Conservation (phyloP, 1,284 basidiomycete species). For the Marasmius tenuissimus region DNA sequence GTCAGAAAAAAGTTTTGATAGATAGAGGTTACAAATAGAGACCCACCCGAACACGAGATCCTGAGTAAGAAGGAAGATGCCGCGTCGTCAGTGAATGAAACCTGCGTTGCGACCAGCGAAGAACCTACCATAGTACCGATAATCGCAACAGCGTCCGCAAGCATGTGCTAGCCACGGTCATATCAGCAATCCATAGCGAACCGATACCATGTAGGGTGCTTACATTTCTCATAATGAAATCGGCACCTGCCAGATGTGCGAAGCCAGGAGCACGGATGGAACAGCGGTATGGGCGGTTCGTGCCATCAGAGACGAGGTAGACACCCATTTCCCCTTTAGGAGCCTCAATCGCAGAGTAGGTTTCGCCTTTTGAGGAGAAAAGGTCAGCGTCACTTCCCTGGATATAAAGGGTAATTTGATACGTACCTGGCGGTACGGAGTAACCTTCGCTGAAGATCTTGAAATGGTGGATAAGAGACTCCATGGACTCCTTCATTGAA, state of each 20-base stretch:
- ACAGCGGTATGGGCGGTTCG: slow-evolving; percentile 92
- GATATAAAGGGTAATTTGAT: neutral
- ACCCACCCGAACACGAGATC: slow-evolving; percentile 82
- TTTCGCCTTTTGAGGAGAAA: slow-evolving; percentile 61
- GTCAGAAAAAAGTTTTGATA: no score
- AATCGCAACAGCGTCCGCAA: slow-evolving; percentile 90
- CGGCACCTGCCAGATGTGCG: slow-evolving; percentile 88
- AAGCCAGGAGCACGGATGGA: slow-evolving; percentile 95
- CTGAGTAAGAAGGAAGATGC: slow-evolving; percentile 28
- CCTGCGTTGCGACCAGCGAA: neutral
- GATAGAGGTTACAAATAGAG: neutral
- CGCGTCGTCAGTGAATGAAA: slow-evolving; percentile 1
- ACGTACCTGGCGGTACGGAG: slow-evolving; percentile 85
- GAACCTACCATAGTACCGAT: slow-evolving; percentile 88
- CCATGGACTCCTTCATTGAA: slow-evolving; percentile 99
- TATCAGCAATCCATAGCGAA: slow-evolving; percentile 22
- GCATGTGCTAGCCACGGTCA: slow-evolving; percentile 64
- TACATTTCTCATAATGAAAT: slow-evolving; percentile 91
- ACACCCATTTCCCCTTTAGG: slow-evolving; percentile 99
- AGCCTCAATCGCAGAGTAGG: slow-evolving; percentile 96
- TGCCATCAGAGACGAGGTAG: slow-evolving; percentile 92
- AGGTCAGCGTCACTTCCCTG: neutral
- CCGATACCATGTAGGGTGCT: slow-evolving; percentile 26
- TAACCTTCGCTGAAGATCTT: slow-evolving; percentile 98
- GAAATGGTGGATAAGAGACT: slow-evolving; percentile 97